Conservation (phyloP, 2,329 filamentous ascomycete species). For the Trematosphaeria pertusa region DNA sequence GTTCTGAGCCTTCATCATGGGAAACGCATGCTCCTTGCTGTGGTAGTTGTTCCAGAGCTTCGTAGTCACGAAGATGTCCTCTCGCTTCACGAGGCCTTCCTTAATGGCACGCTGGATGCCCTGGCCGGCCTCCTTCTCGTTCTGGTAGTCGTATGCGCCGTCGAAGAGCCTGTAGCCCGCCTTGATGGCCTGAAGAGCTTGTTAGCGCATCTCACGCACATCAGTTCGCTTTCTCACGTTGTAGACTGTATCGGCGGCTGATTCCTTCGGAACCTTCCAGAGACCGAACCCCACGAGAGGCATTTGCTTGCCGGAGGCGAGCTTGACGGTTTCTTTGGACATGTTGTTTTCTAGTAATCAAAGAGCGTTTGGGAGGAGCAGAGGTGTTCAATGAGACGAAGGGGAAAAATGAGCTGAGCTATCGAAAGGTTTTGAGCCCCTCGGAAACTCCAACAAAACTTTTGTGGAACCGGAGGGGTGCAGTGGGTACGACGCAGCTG, state of each 20-base stretch:
- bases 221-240: constrained; percentile 49
- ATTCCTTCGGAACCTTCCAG: constrained; percentile 82
- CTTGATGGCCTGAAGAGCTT: constrained; percentile 24
- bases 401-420: too few relatives aligned
- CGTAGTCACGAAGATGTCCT: constrained; percentile 87
- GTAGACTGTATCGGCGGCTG: constrained; percentile 78
- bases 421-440: not conserved
- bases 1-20: constrained; percentile 76
- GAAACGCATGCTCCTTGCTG: constrained; percentile 75
- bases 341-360: constrained; percentile 9
- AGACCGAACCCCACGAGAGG: constrained; percentile 79
- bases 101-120: constrained; percentile 27
- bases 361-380: not conserved
- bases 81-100: constrained; percentile 52
- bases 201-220: not conserved
- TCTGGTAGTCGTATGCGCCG: constrained; percentile 34
- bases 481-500: constrained; percentile 1
- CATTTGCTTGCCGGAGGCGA: constrained; percentile 72
- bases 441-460: not conserved
- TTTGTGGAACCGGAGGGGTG: constrained; percentile 9
- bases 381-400: not conserved
- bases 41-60: constrained; percentile 93
- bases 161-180: constrained; percentile 40
- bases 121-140: constrained; percentile 28
- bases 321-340: constrained; percentile 65